These are phyloP conservation scores for Lecanosticta acicola DNA, from an alignment of 2,329 filamentous ascomycete species.

Conservation along the genomic window DNA sequence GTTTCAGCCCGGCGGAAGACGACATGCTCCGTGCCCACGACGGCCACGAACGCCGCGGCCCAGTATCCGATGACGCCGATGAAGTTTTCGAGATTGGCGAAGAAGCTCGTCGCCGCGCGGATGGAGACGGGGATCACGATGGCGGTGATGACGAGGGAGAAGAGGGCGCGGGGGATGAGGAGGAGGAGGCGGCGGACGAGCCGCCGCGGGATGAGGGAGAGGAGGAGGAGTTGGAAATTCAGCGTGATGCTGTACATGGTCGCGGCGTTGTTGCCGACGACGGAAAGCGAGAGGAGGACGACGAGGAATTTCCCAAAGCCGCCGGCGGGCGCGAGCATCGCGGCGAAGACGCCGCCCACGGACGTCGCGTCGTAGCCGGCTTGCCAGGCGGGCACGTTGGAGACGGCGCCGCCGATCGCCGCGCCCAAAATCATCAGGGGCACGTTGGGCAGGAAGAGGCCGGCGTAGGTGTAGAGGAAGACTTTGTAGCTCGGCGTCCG, in stretches of 20 bases:
- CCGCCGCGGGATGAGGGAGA: slow-evolving; percentile 33
- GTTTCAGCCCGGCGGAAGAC: slow-evolving; percentile 36
- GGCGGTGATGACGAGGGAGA: slow-evolving; percentile 37
- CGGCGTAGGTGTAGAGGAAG: slow-evolving; percentile 37
- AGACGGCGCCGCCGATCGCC: slow-evolving; percentile 37
- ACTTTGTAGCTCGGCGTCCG: slow-evolving; percentile 30
- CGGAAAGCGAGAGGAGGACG: slow-evolving; percentile 39
- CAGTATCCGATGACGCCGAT: slow-evolving; percentile 46
- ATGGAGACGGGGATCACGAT: slow-evolving; percentile 42
- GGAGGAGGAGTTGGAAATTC: slow-evolving; percentile 33
- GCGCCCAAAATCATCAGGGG: slow-evolving; percentile 38
- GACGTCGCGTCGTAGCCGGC: slow-evolving; percentile 35
- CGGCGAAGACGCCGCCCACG: slow-evolving; percentile 37
- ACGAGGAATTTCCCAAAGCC: slow-evolving; percentile 41
- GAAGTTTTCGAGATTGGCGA: slow-evolving; percentile 42
- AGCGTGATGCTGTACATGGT: slow-evolving; percentile 43
- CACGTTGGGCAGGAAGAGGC: slow-evolving; percentile 31
- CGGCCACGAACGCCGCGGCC: slow-evolving; percentile 40
- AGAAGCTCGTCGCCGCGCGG: slow-evolving; percentile 39
- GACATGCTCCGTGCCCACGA: slow-evolving; percentile 39
- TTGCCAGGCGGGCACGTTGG: slow-evolving; percentile 26
- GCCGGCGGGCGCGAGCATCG: slow-evolving; percentile 37
- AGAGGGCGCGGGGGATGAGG: slow-evolving; percentile 39
- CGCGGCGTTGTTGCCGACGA: slow-evolving; percentile 43
- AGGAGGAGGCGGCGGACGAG: slow-evolving; percentile 32